These are phyloP conservation scores for Licmophora abbreviata DNA, from an alignment of 108 stramenopile genomes.

Conservation along the genomic window DNA sequence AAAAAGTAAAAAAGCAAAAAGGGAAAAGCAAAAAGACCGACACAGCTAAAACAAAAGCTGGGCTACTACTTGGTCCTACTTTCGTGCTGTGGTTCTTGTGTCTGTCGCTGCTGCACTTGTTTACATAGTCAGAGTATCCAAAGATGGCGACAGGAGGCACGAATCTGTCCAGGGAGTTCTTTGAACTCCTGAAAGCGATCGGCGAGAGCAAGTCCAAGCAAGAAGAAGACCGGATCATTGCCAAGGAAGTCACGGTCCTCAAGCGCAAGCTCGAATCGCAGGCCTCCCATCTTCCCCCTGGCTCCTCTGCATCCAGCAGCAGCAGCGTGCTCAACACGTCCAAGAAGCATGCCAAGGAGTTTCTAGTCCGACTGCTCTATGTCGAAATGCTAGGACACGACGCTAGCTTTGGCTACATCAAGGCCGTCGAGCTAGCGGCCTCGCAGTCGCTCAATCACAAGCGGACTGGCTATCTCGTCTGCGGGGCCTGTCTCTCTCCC, in stretches of 20 bases:
- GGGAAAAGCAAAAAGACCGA: no score
- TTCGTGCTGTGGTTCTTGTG: no score
- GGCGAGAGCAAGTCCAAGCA: slow-evolving; percentile 99
- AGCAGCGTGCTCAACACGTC: slow-evolving; percentile 34
- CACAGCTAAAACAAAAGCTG: no score
- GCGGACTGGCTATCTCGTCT: slow-evolving; percentile 91
- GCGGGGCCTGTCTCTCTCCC: slow-evolving; percentile 86
- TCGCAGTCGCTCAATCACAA: slow-evolving; percentile 87
- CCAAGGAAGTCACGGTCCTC: slow-evolving; percentile 74
- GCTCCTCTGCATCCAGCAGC: slow-evolving; percentile 10
- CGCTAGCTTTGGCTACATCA: slow-evolving; percentile 93
- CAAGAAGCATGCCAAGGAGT: slow-evolving; percentile 94
- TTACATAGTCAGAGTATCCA: no score
- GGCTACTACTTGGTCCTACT: no score
- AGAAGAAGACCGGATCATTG: slow-evolving; percentile 98
- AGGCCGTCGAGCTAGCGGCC: slow-evolving; percentile 95
- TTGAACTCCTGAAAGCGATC: slow-evolving; percentile 98
- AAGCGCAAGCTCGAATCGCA: slow-evolving; percentile 79
- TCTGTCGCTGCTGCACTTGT: no score
- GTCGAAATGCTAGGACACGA: slow-evolving; percentile 99
- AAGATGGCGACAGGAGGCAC: slow-evolving; percentile 69
- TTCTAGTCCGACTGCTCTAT: slow-evolving; percentile 93
- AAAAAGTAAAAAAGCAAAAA: no score
- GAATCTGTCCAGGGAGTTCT: slow-evolving; percentile 94
- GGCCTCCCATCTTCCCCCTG: slow-evolving; percentile 32